Conservation (phyloP, 2,329 filamentous ascomycete genomes). For the Fusarium lateritium region DNA sequence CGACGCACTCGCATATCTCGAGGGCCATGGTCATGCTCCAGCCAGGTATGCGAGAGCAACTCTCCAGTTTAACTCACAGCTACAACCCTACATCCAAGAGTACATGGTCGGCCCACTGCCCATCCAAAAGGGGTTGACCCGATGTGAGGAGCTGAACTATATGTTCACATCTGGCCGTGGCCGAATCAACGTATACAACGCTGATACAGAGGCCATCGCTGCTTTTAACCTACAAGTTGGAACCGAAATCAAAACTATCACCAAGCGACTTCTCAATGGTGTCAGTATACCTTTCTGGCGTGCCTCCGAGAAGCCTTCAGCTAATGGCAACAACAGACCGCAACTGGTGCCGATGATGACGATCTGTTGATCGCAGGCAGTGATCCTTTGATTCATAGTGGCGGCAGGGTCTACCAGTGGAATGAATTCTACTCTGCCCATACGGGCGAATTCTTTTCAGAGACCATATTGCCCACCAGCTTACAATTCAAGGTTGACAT, state of each 20-base stretch:
- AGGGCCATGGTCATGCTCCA: slow-evolving; percentile 55
- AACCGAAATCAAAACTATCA: slow-evolving; percentile 20
- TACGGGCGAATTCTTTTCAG: slow-evolving; percentile 54
- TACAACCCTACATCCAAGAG: slow-evolving; percentile 55
- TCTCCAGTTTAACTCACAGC: slow-evolving; percentile 47
- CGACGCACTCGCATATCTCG: slow-evolving; percentile 61
- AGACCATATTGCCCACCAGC: slow-evolving; percentile 62
- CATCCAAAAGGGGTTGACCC: slow-evolving; percentile 52
- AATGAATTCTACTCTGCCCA: slow-evolving; percentile 61
- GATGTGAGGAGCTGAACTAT: slow-evolving; percentile 58
- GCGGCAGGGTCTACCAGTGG: slow-evolving; percentile 63
- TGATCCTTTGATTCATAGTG: slow-evolving; percentile 55
- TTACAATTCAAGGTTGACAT: slow-evolving; percentile 62
- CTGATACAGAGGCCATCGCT: slow-evolving; percentile 29
- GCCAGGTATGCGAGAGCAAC: slow-evolving; percentile 59
- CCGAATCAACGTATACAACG: slow-evolving; percentile 45
- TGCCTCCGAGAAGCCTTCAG: accelerated
- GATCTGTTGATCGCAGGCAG: slow-evolving; percentile 36
- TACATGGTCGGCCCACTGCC: slow-evolving; percentile 59
- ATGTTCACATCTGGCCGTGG: slow-evolving; percentile 54
- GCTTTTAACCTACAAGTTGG: slow-evolving; percentile 29
- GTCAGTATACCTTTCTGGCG: neutral
- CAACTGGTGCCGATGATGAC: slow-evolving; percentile 22
- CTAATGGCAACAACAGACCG: slow-evolving; percentile 18
- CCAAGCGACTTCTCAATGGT: slow-evolving; percentile 35